Conservation (phyloP, 192 early-diverging fungal genomes). For the Mortierella claussenii region DNA sequence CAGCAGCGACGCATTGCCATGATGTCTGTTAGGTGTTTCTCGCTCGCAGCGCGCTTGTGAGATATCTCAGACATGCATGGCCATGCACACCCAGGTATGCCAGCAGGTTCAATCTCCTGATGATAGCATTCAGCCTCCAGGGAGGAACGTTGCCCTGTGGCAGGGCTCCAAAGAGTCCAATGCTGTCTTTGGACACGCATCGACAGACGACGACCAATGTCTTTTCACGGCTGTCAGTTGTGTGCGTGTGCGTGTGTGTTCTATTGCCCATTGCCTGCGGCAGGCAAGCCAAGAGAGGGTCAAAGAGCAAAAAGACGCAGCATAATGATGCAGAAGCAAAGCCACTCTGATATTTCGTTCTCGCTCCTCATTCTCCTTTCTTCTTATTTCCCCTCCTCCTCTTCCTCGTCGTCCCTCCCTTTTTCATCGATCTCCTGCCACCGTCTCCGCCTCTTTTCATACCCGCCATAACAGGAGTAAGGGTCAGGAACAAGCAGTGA, state of each 20-base stretch:
- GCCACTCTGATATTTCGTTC: neutral
- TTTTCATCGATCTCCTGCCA: neutral
- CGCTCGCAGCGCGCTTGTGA: too few relatives aligned
- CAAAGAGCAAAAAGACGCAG: conserved; percentile 2
- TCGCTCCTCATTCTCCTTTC: neutral
- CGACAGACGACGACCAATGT: too few relatives aligned
- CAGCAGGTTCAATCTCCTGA: neutral
- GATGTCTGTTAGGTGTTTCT: too few relatives aligned
- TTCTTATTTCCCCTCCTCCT: neutral
- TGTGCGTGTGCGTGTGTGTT: neutral
- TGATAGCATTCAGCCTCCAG: neutral
- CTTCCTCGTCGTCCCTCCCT: neutral
- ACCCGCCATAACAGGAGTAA: too few relatives aligned
- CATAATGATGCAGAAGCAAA: neutral
- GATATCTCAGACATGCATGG: too few relatives aligned
- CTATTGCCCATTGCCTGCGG: neutral
- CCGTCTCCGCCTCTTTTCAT: neutral
- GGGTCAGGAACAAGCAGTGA: neutral
- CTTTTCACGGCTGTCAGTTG: too few relatives aligned
- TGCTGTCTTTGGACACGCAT: too few relatives aligned
- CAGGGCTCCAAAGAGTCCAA: neutral
- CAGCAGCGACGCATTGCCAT: too few relatives aligned
- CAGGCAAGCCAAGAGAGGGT: too few relatives aligned
- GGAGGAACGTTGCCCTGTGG: neutral
- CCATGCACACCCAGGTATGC: too few relatives aligned